Percentiles rank a stretch among this genome's conserved stretches.
Conservation (phyloP, 768 basidiomycete genomes). For the Solioccasus polychromus region DNA sequence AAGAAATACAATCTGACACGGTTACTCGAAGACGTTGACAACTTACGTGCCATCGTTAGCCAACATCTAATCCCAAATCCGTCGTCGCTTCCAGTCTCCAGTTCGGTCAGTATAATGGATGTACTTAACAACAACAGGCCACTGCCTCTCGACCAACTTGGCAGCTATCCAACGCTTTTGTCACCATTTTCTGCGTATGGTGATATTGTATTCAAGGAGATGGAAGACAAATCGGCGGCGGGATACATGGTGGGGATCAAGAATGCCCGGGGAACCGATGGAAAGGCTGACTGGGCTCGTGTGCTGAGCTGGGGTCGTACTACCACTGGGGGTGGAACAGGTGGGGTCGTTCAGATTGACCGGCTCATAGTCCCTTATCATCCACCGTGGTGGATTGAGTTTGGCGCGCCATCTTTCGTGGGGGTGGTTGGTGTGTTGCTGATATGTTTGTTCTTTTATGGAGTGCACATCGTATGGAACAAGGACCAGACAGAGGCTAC, state of each 20-base stretch:
- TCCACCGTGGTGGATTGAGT: slow-evolving; percentile 81
- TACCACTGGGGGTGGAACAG: slow-evolving; percentile 67
- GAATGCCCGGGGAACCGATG: slow-evolving; percentile 66
- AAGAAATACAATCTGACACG: slow-evolving; percentile 78
- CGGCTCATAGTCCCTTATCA: slow-evolving; percentile 79
- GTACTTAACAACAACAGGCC: slow-evolving; percentile 68
- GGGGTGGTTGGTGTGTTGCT: slow-evolving; percentile 54
- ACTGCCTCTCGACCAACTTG: slow-evolving; percentile 63
- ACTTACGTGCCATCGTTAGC: slow-evolving; percentile 57
- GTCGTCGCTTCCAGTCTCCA: slow-evolving; percentile 17
- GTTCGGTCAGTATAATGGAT: slow-evolving; percentile 27
- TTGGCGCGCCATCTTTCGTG: slow-evolving; percentile 66
- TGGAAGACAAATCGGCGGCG: slow-evolving; percentile 39
- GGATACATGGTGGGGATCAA: slow-evolving; percentile 68
- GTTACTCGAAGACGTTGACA: slow-evolving; percentile 55
- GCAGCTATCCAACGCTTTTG: slow-evolving; percentile 76
- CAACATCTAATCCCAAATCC: slow-evolving; percentile 72
- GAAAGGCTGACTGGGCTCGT: slow-evolving; percentile 58
- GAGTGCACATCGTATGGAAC: slow-evolving; percentile 68
- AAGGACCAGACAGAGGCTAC: slow-evolving; percentile 79
- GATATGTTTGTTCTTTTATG: slow-evolving; percentile 71
- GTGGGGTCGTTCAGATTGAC: slow-evolving; percentile 90
- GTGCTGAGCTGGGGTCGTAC: slow-evolving; percentile 76
- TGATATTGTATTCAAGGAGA: slow-evolving; percentile 73
- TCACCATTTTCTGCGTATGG: slow-evolving; percentile 68